Percentiles rank a stretch among this genome's conserved stretches.
Evolutionary conservation across 768 basidiomycete genomes (phyloP).

Genomic region (Auricularia sp.): DNA sequence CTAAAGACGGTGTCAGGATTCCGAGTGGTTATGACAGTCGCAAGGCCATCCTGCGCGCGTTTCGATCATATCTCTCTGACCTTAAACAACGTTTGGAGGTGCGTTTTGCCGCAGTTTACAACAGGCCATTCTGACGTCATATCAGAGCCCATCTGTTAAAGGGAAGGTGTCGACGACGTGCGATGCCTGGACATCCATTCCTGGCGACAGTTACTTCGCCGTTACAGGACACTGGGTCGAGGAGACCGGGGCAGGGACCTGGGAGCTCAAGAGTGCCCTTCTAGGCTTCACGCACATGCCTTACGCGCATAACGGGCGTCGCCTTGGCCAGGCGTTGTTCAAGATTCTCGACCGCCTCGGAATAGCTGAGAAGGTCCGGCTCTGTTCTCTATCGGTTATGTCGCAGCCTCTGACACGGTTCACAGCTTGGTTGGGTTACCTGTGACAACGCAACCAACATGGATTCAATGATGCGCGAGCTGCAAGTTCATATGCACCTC

Average conservation of each 20-base stretch:
- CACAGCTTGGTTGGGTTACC: constrained; percentile 27
- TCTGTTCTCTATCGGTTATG: constrained; percentile 1
- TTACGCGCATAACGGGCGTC: too few relatives aligned
- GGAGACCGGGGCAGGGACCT: constrained; percentile 15
- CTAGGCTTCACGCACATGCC: too few relatives aligned
- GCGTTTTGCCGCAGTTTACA: constrained; percentile 1
- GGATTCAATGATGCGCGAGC: constrained; percentile 23
- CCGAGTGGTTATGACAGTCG: constrained; percentile 21
- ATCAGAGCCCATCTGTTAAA: constrained; percentile 12
- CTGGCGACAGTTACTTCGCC: constrained; percentile 30
- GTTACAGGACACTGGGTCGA: constrained; percentile 34
- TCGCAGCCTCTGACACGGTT: neutral
- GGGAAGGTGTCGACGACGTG: constrained; percentile 26
- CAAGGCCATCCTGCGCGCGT: constrained; percentile 21
- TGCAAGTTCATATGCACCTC: constrained; percentile 11
- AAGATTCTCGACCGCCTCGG: constrained; percentile 21
- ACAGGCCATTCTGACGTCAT: neutral
- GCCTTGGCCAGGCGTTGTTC: constrained; percentile 3
- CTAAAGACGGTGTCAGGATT: constrained; percentile 29
- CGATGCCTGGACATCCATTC: constrained; percentile 32
- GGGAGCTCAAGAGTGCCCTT: constrained; percentile 22
- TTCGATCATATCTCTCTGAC: constrained; percentile 12
- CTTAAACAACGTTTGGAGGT: constrained; percentile 15
- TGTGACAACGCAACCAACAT: constrained; percentile 32
- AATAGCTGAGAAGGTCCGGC: constrained; percentile 23